A percentile compares a stretch with the other conserved stretches of the same genome.
Evolutionary conservation across 192 early-diverging fungal genomes (phyloP).

Genomic region (Backusella parvicylindrica): DNA sequence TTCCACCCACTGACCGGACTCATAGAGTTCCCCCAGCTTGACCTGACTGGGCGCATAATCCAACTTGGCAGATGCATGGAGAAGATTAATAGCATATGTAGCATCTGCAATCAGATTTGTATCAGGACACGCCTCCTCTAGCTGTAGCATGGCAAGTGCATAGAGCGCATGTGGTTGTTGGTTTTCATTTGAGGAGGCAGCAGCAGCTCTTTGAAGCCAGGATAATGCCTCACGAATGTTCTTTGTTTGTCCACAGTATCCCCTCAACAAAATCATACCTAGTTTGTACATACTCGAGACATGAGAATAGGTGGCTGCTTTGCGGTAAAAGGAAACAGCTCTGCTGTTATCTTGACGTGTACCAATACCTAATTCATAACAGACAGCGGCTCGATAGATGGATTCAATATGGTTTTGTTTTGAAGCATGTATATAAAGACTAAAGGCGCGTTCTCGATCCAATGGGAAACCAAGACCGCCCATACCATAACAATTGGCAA

Average conservation of each 20-base stretch:
- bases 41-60: constrained; percentile 90
- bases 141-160: constrained; percentile 80
- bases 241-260: constrained; percentile 62
- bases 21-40: constrained; percentile 85
- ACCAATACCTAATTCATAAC: constrained; percentile 94
- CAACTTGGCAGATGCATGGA: constrained; percentile 83
- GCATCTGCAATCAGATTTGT: constrained; percentile 71
- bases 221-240: constrained; percentile 90
- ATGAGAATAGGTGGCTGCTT: constrained; percentile 86
- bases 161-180: constrained; percentile 90
- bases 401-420: constrained; percentile 89
- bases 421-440: constrained; percentile 85
- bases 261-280: constrained; percentile 86
- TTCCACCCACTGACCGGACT: constrained; percentile 71
- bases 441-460: constrained; percentile 89
- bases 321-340: constrained; percentile 87
- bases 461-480: constrained; percentile 74
- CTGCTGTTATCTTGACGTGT: constrained; percentile 77
- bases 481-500: constrained; percentile 89
- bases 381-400: constrained; percentile 91
- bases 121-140: constrained; percentile 41
- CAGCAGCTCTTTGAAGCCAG: constrained; percentile 91
- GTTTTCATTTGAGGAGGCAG: constrained; percentile 76
- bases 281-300: constrained; percentile 96
- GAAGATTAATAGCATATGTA: constrained; percentile 82